A percentile compares a stretch with the other conserved stretches of the same genome.
These are phyloP conservation scores for Heterobasidion parviporum DNA, from an alignment of 1,284 basidiomycete species.

Conservation along the genomic window DNA sequence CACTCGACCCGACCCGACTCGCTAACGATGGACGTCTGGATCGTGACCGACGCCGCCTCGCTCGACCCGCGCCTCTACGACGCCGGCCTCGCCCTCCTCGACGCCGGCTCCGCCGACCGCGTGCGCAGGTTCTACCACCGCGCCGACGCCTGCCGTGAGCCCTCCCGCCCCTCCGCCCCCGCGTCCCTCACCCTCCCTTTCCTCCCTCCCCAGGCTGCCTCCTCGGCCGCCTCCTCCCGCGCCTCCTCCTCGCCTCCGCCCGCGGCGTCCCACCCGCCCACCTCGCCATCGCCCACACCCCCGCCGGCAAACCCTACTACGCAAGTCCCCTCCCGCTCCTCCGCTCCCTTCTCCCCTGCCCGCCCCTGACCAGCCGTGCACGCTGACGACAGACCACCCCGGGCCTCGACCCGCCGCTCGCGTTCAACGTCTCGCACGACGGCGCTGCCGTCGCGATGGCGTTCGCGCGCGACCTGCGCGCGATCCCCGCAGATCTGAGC, in stretches of 20 bases:
- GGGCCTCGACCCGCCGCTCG: constrained; percentile 42
- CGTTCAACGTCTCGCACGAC: constrained; percentile 78
- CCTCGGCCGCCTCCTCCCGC: constrained; percentile 62
- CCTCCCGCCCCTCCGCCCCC: not conserved
- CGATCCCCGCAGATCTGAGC: constrained; percentile 22
- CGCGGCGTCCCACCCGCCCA: constrained; percentile 36
- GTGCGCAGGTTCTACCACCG: constrained; percentile 60
- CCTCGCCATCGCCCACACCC: constrained; percentile 48
- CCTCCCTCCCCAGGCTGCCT: constrained; percentile 50
- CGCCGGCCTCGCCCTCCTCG: constrained; percentile 44
- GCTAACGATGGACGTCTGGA: constrained; percentile 9
- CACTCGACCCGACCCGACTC: too few species aligned
- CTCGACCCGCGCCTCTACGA: constrained; percentile 48
- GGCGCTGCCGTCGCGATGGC: constrained; percentile 63
- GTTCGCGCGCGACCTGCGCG: constrained; percentile 27
- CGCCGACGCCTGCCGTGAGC: constrained; percentile 66
- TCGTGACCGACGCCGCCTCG: constrained; percentile 26
- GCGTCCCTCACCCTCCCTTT: not conserved
- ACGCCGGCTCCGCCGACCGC: constrained; percentile 41
- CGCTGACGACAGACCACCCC: constrained; percentile 35
- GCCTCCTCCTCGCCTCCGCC: constrained; percentile 44
- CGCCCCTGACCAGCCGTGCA: not conserved
- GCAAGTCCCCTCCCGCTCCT: constrained; percentile 28
- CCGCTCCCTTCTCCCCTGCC: not conserved
- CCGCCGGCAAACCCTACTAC: constrained; percentile 66